Percentiles rank a stretch among this genome's conserved stretches.
phyloP scores from a whole-genome alignment of 306 rosid genomes.

The Trichosanthes cucumerina region DNA sequence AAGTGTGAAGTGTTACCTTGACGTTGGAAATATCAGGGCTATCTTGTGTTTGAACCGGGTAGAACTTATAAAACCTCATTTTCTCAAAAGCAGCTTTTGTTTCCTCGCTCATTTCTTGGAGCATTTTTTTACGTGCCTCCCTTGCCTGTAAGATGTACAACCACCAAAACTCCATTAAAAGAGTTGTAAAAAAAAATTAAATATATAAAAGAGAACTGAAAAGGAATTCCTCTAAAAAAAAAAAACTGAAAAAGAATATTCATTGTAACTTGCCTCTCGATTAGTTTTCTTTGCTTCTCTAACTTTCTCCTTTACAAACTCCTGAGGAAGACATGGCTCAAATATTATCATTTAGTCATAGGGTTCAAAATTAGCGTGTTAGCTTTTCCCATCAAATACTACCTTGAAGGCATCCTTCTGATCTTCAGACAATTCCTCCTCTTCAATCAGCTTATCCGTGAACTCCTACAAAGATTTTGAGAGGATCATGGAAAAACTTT shows the following conservation, averaged over 20 bases:
- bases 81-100: constrained; percentile 50
- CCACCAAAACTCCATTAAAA: neutral
- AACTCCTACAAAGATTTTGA: constrained; percentile 40
- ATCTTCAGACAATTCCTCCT: constrained; percentile 47
- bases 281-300: constrained; percentile 68
- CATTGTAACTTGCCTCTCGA: constrained; percentile 34
- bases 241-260: neutral
- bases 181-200: neutral
- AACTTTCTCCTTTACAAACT: constrained; percentile 64
- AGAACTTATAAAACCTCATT: constrained; percentile 73
- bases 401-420: constrained; percentile 73
- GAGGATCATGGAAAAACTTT: neutral
- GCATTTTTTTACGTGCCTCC: constrained; percentile 60
- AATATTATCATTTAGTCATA: neutral
- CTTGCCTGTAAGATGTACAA: constrained; percentile 40
- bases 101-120: constrained; percentile 66
- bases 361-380: neutral
- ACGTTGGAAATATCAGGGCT: constrained; percentile 63
- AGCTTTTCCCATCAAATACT: constrained; percentile 6
- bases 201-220: neutral
- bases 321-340: constrained; percentile 26
- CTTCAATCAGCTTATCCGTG: constrained; percentile 55
- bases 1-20: constrained; percentile 33
- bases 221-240: neutral
- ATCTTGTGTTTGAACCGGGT: constrained; percentile 58